Base-by-base conservation (phyloP, 108 stramenopile species). In the Asterionellopsis glacialis region DNA sequence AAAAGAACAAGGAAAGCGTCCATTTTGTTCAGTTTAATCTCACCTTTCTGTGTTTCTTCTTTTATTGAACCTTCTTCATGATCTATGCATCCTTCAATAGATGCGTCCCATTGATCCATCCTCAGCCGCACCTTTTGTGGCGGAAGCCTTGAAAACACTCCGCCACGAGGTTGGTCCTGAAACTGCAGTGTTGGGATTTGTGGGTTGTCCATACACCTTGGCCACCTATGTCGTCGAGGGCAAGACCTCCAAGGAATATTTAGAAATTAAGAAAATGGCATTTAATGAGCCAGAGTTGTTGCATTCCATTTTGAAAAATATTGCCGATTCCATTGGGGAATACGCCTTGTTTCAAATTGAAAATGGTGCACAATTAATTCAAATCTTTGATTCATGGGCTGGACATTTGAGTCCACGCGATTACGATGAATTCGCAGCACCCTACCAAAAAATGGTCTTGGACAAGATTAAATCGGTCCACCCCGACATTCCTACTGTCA, bases 301-400 rank as follows among this genome's bases (percentile, higher is more conserved):
- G 11, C 96, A 97, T 63, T 58, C 77, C 23, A 92, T 97, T 54
- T 74, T 99, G 40, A 72, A 90, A 55, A 89, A 87, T 50, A 63
- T 98, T 51, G 94, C 97, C 1, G 90, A 92, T 10, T 84, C 77
- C 55, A 80, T 97, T 54, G 91, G 80, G 50, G 91, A 96, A 55
- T 97, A 98, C 72, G 96, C 97, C 6, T 71, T 87, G 48, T 97
- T 77, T 67, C 97, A 99, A 66, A 91, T 97, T 60, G 94, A 96
- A 40, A 87, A 87, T 64, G 98, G 98, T 38, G 98, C 98, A 26
- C 95, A 97, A 65, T 72, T 98, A 41, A 96, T 99, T 67, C 97
- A 99, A 76, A 95, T 99, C 39, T 99, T 99, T 67, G 99, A 99
- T 70, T 91, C 89, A 19, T 98, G 95, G 95, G 99, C 97, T 18